phyloP scores from a whole-genome alignment of 2,329 filamentous ascomycete species.

The Leptographium flavum region DNA sequence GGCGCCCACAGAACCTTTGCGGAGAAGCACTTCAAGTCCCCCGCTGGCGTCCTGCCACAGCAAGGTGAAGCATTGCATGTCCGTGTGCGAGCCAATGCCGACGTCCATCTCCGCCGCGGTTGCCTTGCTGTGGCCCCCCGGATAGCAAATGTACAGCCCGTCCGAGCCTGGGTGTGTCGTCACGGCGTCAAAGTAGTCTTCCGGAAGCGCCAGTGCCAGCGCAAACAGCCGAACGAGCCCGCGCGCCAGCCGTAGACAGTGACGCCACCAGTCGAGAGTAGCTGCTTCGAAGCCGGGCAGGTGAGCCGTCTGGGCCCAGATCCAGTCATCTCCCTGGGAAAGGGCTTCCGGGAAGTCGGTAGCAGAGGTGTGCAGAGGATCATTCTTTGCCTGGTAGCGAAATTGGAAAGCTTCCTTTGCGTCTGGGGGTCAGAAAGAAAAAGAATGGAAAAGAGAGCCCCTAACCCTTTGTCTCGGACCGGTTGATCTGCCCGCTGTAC shows the following conservation, averaged over 20 bases:
- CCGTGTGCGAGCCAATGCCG: constrained; percentile 37
- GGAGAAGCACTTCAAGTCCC: constrained; percentile 24
- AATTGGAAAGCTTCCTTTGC: constrained; percentile 14
- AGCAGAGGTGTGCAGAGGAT: constrained; percentile 7
- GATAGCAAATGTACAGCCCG: constrained; percentile 14
- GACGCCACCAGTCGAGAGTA: constrained; percentile 13
- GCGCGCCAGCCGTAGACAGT: constrained; percentile 11
- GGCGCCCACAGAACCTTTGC: constrained; percentile 17
- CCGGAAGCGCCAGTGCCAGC: constrained; percentile 10
- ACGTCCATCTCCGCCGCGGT: constrained; percentile 15
- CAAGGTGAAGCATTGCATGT: constrained; percentile 34
- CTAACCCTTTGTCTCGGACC: constrained; percentile 7
- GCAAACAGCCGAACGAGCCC: constrained; percentile 13
- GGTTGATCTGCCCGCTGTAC: constrained; percentile 11
- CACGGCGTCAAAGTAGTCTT: constrained; percentile 24
- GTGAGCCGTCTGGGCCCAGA: constrained; percentile 13
- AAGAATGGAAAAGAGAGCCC: neutral
- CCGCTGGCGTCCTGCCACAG: constrained; percentile 31
- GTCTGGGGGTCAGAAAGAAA: constrained; percentile 3
- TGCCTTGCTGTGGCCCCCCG: constrained; percentile 11
- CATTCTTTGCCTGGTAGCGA: constrained; percentile 12
- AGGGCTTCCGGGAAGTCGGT: neutral
- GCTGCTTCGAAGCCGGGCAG: constrained; percentile 12
- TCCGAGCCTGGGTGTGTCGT: constrained; percentile 20
- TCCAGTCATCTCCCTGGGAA: constrained; percentile 11